Base-by-base conservation (phyloP, 2,329 filamentous ascomycete genomes). In the Aspergillus sergii region DNA sequence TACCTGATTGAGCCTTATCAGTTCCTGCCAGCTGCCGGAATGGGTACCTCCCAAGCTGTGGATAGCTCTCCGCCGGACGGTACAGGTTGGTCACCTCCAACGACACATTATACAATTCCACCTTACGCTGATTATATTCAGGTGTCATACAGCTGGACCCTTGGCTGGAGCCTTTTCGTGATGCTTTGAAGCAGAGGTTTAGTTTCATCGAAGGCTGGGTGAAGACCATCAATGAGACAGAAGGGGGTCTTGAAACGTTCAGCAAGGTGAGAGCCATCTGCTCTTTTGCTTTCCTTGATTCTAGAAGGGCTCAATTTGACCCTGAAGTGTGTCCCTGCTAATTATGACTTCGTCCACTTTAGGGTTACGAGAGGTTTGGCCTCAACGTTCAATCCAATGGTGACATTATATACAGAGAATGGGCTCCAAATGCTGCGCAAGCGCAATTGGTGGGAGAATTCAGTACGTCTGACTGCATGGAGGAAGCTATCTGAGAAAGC, bases 361-460 rank as follows among this genome's bases (percentile, higher is more conserved):
- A 96, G 92, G 94, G 95, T 51, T 91, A 88, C 66, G 93, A 98
- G 74, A 89, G 85, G 66, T 97, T 91, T 74, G 95, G 95, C 61
- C 88, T 99, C 79, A 93, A 92, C 69, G 89, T 95, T 64, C 85
- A 90, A 74, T 82, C 87, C 59, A 89, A 96, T 72, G 92, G 92
- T 77, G 93, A 94, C 77, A 93, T 99, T 69, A 84, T 85, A 62
- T 99, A 99, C 79, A 87, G 93, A 70, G 95, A 99, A 85, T 99
- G 95, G 95, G 95, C 95, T 1, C 94, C 95, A 30, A 96, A 93
- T 82, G 94, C 93, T 59, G 83, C 88, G 46, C 85, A 91, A 73
- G 95, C 95, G 57, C 93, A 89, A 76, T 85, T 99, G 58, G 90
- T 96, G 71, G 95, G 95, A 65, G 95, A 98, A 71, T 99, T 98